Conservation (phyloP, 2,329 filamentous ascomycete species). For the Arthrocladium fulminans region DNA sequence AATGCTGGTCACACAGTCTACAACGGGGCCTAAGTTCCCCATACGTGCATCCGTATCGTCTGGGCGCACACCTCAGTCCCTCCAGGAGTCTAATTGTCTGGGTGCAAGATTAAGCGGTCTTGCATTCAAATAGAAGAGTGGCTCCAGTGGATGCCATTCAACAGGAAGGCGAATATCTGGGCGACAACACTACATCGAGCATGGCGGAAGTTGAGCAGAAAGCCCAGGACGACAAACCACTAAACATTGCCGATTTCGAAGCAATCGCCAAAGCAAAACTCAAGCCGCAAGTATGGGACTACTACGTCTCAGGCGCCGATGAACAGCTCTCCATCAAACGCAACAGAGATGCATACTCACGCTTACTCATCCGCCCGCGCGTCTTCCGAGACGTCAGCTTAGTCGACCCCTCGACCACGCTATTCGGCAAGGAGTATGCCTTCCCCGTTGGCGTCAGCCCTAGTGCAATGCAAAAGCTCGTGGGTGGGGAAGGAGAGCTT, state of each 20-base stretch:
- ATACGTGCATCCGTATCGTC: no score
- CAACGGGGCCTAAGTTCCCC: no score
- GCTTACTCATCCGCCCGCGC: conserved; percentile 27
- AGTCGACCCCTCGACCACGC: conserved; percentile 31
- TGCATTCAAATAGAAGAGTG: no score
- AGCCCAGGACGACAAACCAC: conserved; percentile 7
- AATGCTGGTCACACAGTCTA: no score
- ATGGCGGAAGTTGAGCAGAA: background rate
- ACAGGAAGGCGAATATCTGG: no score
- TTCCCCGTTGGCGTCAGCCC: conserved; percentile 48
- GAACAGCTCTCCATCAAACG: conserved; percentile 35
- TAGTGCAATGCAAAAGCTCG: conserved; percentile 44
- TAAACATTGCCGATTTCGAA: conserved; percentile 32
- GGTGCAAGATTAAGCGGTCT: no score
- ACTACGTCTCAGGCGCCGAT: conserved; percentile 44
- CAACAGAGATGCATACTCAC: background rate
- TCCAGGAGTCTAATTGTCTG: no score
- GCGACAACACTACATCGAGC: no score
- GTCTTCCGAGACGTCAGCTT: conserved; percentile 31
- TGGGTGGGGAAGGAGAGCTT: conserved; percentile 43
- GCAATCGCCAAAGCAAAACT: conserved; percentile 26
- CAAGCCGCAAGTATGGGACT: conserved; percentile 28
- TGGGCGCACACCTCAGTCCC: no score
- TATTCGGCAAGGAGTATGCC: conserved; percentile 27
- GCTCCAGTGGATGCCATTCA: no score